These are phyloP conservation scores for Lumnitzera littorea DNA, from an alignment of 345 rosid genomes.

Conservation along the genomic window DNA sequence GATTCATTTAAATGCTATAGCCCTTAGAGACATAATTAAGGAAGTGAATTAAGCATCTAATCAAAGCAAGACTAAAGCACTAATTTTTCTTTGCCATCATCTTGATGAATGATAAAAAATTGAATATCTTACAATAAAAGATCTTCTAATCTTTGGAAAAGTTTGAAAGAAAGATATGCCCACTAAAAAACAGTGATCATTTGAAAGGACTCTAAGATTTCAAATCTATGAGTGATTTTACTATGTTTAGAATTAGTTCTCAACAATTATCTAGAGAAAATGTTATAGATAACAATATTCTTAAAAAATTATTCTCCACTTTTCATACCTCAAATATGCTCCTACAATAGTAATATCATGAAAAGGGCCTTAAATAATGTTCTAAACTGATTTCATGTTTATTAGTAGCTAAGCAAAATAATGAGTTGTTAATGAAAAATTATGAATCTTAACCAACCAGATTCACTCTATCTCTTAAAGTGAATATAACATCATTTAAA, in stretches of 20 bases:
- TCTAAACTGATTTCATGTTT: background rate
- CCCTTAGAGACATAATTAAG: background rate
- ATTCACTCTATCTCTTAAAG: background rate
- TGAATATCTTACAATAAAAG: background rate
- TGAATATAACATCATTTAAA: too few species aligned
- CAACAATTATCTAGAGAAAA: background rate
- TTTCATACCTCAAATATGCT: background rate
- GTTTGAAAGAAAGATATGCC: background rate
- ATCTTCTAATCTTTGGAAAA: background rate
- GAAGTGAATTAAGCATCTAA: background rate
- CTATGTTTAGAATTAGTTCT: background rate
- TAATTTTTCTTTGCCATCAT: background rate
- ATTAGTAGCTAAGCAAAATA: background rate
- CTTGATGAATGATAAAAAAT: background rate
- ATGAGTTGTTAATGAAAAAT: slow-evolving; percentile 4
- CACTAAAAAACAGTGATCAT: background rate
- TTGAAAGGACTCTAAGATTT: background rate
- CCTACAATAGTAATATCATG: background rate
- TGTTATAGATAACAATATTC: background rate
- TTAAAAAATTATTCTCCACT: background rate
- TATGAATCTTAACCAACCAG: background rate
- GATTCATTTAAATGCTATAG: background rate
- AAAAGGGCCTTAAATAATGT: background rate
- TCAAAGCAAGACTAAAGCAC: background rate
- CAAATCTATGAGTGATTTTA: background rate